Percentiles rank a stretch among this genome's conserved stretches.
phyloP scores from a whole-genome alignment of 805 yeast genomes.

The Saccharomycopsis sp. region DNA sequence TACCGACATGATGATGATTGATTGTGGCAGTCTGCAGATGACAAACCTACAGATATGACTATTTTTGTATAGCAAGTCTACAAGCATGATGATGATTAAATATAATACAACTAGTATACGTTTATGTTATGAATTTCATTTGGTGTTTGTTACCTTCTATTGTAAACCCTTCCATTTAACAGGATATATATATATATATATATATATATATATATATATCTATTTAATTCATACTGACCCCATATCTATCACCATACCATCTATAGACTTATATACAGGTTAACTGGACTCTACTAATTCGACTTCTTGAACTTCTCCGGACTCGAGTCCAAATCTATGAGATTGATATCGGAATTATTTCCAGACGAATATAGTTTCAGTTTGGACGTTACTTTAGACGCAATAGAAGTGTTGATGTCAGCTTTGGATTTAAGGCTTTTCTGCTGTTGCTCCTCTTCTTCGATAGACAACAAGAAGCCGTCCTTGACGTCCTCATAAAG shows the following conservation, averaged over 20 bases:
- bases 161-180: too few species aligned
- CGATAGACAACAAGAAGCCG: slow-evolving; percentile 19
- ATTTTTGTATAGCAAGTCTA: too few species aligned
- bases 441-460: slow-evolving; percentile 8
- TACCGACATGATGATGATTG: slow-evolving; percentile 17
- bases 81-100: too few species aligned
- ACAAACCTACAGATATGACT: too few species aligned
- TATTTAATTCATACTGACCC: neutral
- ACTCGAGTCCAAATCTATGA: slow-evolving; percentile 19
- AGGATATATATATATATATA: too few species aligned
- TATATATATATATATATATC: too few species aligned
- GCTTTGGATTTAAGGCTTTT: neutral
- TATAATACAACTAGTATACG: too few species aligned
- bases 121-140: too few species aligned
- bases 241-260: neutral
- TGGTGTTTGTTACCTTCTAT: too few species aligned
- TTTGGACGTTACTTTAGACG: neutral
- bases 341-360: slow-evolving; percentile 5
- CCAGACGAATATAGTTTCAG: neutral
- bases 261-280: too few species aligned
- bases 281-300: neutral
- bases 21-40: neutral
- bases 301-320: slow-evolving; percentile 18
- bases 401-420: neutral
- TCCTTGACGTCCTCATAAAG: slow-evolving; percentile 21